These are phyloP conservation scores for Eutrema salsugineum DNA, from an alignment of 441 rosid genomes.

Conservation along the genomic window DNA sequence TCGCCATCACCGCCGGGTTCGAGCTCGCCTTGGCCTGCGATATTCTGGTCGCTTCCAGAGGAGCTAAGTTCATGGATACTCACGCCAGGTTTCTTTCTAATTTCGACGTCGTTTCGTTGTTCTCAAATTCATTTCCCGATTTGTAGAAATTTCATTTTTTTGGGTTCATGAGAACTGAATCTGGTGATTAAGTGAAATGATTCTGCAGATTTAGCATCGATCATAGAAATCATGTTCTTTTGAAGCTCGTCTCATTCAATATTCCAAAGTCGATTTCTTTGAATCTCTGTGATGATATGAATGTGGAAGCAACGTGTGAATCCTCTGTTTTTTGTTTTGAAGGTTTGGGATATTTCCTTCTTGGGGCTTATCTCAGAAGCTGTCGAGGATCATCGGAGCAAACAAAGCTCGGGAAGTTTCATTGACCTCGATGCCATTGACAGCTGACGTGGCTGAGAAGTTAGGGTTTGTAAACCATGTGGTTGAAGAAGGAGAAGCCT, in stretches of 20 bases:
- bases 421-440: constrained; percentile 55
- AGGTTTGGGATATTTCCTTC: constrained; percentile 90
- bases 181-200: not conserved
- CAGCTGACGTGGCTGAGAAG: constrained; percentile 78
- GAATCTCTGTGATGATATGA: not conserved
- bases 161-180: not conserved
- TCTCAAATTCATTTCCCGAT: not conserved
- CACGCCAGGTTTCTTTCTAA: constrained; percentile 58
- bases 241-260: not conserved
- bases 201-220: not conserved
- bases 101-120: not conserved
- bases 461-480: constrained; percentile 85
- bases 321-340: not conserved
- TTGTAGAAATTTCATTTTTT: not conserved
- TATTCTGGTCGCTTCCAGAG: constrained; percentile 63
- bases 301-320: not conserved
- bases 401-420: constrained; percentile 86
- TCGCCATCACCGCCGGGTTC: constrained; percentile 89
- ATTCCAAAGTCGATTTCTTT: not conserved
- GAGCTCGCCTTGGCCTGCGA: constrained; percentile 89
- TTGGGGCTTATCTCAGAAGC: constrained; percentile 95
- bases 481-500: constrained; percentile 57
- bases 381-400: constrained; percentile 70
- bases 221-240: not conserved
- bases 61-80: constrained; percentile 78